Evolutionary conservation across 75 land plant genomes (phyloP).

Genomic region (Cunninghamia lanceolata): DNA sequence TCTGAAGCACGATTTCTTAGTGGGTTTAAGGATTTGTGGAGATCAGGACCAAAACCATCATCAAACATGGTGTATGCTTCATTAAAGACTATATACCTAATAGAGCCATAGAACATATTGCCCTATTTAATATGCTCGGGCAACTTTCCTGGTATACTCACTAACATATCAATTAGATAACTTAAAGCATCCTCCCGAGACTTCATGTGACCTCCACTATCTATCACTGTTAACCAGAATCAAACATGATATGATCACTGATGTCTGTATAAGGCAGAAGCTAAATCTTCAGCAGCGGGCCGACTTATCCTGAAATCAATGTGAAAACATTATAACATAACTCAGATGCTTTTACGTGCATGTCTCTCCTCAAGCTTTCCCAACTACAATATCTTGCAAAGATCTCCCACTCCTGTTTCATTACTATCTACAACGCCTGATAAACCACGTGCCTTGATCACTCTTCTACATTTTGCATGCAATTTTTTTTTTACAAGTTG

Average conservation of each 20-base stretch:
- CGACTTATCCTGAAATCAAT: too few species aligned
- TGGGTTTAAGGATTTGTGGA: slow-evolving; percentile 90
- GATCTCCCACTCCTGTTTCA: too few species aligned
- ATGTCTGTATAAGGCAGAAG: too few species aligned
- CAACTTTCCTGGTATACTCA: slow-evolving; percentile 96
- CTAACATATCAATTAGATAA: slow-evolving; percentile 82
- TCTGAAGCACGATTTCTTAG: slow-evolving; percentile 80
- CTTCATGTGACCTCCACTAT: slow-evolving; percentile 83
- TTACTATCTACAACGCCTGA: too few species aligned
- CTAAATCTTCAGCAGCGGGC: too few species aligned
- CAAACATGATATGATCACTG: slow-evolving; percentile 92
- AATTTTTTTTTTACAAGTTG: too few species aligned
- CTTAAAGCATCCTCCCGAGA: slow-evolving; percentile 89
- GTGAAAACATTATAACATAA: too few species aligned
- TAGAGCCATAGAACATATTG: slow-evolving; percentile 94
- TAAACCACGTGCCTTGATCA: too few species aligned
- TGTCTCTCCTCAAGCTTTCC: too few species aligned
- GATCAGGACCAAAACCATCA: slow-evolving; percentile 90
- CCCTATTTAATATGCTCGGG: slow-evolving; percentile 93
- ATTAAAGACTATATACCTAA: slow-evolving; percentile 90
- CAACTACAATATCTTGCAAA: too few species aligned
- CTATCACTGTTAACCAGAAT: slow-evolving; percentile 86
- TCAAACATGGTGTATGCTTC: slow-evolving; percentile 91
- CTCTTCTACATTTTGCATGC: too few species aligned
- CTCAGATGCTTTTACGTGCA: too few species aligned